Conservation (phyloP, 345 rosid species). For the Citrus inodora region DNA sequence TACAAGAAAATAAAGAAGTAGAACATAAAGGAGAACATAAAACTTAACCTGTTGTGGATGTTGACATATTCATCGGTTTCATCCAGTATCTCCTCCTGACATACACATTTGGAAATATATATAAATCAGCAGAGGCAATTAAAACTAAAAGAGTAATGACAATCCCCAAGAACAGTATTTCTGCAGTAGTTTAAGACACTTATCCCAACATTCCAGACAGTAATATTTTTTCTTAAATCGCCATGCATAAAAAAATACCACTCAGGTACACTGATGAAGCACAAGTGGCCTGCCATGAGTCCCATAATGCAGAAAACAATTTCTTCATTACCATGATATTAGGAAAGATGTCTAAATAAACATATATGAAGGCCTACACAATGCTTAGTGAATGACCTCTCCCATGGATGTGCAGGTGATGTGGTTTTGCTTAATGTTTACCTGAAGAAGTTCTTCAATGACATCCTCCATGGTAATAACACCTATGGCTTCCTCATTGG, state of each 20-base stretch:
- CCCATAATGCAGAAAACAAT: not conserved
- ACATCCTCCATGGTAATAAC: conserved; percentile 96
- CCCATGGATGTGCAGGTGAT: not conserved
- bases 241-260: not conserved
- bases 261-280: not conserved
- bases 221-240: too few species aligned
- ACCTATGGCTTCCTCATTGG: conserved; percentile 78
- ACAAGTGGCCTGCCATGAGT: not conserved
- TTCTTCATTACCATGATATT: not conserved
- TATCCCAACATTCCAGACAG: not conserved
- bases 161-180: not conserved
- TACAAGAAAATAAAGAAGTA: not conserved
- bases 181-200: not conserved
- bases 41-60: conserved; percentile 69
- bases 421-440: conserved; percentile 18
- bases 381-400: not conserved
- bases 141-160: not conserved
- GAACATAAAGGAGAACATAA: not conserved
- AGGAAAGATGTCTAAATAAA: not conserved
- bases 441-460: conserved; percentile 98
- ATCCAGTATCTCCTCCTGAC: conserved; percentile 94
- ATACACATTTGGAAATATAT: conserved; percentile 14
- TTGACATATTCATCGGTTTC: conserved; percentile 96
- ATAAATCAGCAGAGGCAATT: not conserved
- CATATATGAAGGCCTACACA: not conserved